Evolutionary conservation across 345 rosid genomes (phyloP).

Genomic region (Combretum micranthum): DNA sequence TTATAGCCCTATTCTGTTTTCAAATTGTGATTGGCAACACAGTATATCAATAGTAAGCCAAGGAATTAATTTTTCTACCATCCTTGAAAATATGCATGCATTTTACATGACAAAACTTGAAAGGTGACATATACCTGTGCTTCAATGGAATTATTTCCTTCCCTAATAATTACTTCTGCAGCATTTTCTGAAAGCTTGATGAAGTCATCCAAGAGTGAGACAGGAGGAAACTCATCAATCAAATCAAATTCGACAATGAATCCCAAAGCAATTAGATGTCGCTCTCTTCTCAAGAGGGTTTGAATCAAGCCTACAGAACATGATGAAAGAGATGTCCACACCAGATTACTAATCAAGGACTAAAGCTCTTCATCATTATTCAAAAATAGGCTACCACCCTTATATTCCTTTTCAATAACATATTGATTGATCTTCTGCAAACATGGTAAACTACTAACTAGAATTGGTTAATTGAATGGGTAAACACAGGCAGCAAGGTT

Average conservation of each 20-base stretch:
- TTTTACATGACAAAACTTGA: background rate
- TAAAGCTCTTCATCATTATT: no score
- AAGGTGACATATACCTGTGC: constrained; percentile 8
- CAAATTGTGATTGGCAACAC: background rate
- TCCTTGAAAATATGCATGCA: no score
- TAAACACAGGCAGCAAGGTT: no score
- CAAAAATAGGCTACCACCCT: no score
- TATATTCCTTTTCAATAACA: no score
- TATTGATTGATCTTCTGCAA: no score
- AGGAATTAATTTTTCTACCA: no score
- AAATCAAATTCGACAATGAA: constrained; percentile 26
- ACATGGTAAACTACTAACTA: no score
- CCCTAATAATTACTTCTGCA: constrained; percentile 5
- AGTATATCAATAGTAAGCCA: no score
- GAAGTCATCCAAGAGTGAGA: constrained; percentile 24
- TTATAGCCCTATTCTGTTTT: constrained; percentile 14
- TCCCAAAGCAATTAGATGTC: constrained; percentile 22
- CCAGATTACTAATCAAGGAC: background rate
- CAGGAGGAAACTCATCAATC: constrained; percentile 25
- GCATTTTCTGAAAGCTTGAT: constrained; percentile 17
- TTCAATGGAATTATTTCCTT: constrained; percentile 3
- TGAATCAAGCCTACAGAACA: constrained; percentile 12
- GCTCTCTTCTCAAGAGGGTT: constrained; percentile 22
- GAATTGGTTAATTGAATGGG: no score
- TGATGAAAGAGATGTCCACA: background rate